These are phyloP conservation scores for Acanthamoeba healyi DNA, from an alignment of 208 protist genomes.

Conservation along the genomic window DNA sequence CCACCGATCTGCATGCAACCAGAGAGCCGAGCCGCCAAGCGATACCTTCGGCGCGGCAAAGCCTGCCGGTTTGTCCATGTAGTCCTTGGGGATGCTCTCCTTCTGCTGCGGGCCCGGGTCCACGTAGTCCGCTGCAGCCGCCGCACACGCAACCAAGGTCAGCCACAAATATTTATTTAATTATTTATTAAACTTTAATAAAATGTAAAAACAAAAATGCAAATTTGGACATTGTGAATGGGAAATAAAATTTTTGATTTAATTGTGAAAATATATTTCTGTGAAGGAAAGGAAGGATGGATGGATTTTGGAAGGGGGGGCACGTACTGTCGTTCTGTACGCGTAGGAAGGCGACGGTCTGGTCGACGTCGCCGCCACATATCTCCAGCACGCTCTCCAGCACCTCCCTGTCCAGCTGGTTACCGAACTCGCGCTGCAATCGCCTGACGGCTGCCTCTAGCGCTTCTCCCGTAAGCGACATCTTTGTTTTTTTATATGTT, in stretches of 20 bases:
- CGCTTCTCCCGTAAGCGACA: conserved; percentile 11
- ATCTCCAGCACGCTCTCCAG: conserved; percentile 72
- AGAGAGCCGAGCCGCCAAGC: background rate
- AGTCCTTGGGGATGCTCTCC: conserved; percentile 66
- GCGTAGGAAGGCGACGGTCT: conserved; percentile 36
- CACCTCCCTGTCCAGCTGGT: conserved; percentile 71
- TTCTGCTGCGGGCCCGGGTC: conserved; percentile 38
- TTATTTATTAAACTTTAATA: background rate
- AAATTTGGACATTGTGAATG: background rate
- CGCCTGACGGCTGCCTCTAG: conserved; percentile 22
- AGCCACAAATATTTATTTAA: background rate
- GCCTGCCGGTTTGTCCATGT: conserved; percentile 41
- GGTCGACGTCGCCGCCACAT: conserved; percentile 61
- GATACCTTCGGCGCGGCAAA: background rate
- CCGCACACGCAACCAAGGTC: background rate
- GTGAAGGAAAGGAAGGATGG: background rate
- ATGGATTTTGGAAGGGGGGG: background rate
- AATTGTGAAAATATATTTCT: background rate
- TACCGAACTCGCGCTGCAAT: conserved; percentile 46
- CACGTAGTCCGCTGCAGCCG: conserved; percentile 57
- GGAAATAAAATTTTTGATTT: background rate
- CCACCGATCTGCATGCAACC: too few species aligned
- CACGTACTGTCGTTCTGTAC: conserved; percentile 62
- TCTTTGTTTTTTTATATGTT: too few species aligned
- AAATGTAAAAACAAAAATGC: background rate